Base-by-base conservation (phyloP, 1,284 basidiomycete genomes). In the Inonotus obliquus region DNA sequence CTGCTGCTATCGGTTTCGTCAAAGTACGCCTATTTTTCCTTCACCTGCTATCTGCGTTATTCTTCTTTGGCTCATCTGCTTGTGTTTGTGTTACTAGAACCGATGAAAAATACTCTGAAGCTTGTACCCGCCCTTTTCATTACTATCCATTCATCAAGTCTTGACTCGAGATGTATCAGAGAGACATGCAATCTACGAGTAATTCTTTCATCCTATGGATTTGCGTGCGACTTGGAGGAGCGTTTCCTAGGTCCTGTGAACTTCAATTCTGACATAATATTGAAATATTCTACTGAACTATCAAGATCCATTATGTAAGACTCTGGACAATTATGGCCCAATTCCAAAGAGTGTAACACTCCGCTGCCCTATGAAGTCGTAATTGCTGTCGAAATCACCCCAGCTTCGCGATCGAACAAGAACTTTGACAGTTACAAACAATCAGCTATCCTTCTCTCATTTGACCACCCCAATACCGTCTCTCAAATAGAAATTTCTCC, bases 1-100 rank as follows among this genome's bases (percentile, higher is more conserved):
- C 92, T 66, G 84, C 87, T 70, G 89, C 90, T 68, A 96, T 97
- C 73, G 95, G 94, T 67, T 97, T 97, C 84, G 80, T 84, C 75
- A 97, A 97, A 92, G 94, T 94, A 69, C 69, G 83, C 0, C 9
- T 35, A 35, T 52, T 7, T 5, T 23, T 14, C 47, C n/a, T n/a
- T n/a, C n/a, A n/a, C n/a, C n/a, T 9, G 3, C 51, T 52, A 10
- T 19, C 27, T 67, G 41, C 29, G 2, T 51, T 21, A 44, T 9
- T 45, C 19, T 23, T 48, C 13, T 11, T n/a, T 17, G 13, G 11
- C 13, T 29, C 53, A 23, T 55, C 29, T 60, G n/a, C n/a, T n/a
- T n/a, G 14, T 21, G 49, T 27, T 52, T 61, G 14, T 54, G 17
- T 53, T 19, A 21, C 54, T 54, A 80, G 78, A 79, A 75, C 70